Percentiles rank a stretch among this genome's conserved stretches.
These are phyloP conservation scores for Citrus sp. DNA, from an alignment of 345 rosid genomes.

Conservation along the genomic window DNA sequence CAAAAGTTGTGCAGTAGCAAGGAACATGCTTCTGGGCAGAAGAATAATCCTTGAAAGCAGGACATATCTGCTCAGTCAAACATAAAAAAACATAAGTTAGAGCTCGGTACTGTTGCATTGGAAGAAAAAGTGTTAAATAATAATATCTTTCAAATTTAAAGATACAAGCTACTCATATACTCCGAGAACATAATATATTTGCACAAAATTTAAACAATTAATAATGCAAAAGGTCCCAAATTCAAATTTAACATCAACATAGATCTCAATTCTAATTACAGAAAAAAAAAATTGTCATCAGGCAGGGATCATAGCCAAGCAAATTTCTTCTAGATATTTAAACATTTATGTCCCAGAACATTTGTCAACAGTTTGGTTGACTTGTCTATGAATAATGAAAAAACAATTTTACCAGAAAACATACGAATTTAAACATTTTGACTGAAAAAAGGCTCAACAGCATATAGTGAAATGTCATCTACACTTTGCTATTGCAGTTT, in stretches of 20 bases:
- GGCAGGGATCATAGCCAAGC: no score
- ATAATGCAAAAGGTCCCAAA: background rate
- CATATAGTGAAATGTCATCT: background rate
- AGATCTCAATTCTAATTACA: background rate
- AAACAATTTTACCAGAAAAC: background rate
- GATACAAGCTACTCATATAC: background rate
- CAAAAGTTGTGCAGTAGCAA: conserved; percentile 94
- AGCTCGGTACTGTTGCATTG: background rate
- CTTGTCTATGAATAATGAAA: background rate
- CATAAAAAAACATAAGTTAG: conserved; percentile 7
- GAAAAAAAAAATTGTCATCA: background rate
- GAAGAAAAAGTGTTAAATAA: background rate
- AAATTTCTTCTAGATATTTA: background rate
- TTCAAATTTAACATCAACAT: background rate
- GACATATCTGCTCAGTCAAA: conserved; percentile 63
- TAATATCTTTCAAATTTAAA: background rate
- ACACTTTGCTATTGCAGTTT: background rate
- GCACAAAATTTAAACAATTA: background rate
- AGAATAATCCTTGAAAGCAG: conserved; percentile 87
- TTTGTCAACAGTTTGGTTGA: background rate
- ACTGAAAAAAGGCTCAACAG: background rate
- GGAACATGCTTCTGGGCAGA: conserved; percentile 86
- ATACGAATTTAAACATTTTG: background rate
- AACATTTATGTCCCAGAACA: background rate
- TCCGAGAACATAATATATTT: background rate